Percentiles rank a stretch among this genome's conserved stretches.
phyloP scores from a whole-genome alignment of 768 basidiomycete species.

The Termitomyces sp. region DNA sequence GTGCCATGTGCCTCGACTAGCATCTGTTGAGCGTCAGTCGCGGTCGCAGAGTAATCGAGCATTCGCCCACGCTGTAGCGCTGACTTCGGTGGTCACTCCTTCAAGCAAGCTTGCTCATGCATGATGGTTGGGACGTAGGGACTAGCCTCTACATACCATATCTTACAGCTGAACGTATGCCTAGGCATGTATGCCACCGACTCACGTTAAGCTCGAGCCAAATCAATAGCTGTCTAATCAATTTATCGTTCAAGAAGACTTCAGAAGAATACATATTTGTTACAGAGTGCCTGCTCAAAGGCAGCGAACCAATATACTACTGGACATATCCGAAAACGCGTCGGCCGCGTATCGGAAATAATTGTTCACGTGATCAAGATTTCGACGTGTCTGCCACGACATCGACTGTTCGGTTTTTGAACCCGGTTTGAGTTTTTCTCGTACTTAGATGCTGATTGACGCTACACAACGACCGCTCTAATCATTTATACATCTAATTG shows the following conservation, averaged over 20 bases:
- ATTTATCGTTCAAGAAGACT: too few species aligned
- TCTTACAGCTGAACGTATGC: neutral
- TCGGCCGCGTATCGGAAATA: neutral
- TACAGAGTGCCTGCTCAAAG: neutral
- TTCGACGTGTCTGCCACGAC: constrained; percentile 34
- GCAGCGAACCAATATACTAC: too few species aligned
- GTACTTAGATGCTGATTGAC: constrained; percentile 23
- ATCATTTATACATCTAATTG: constrained; percentile 17
- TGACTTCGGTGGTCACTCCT: neutral
- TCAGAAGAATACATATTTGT: neutral
- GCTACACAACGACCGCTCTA: constrained; percentile 16
- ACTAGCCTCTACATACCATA: too few species aligned
- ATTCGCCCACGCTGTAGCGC: neutral
- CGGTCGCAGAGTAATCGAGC: neutral
- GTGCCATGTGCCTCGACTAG: too few species aligned
- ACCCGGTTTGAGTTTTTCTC: constrained; percentile 2
- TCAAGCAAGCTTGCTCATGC: neutral
- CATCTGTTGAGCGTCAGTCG: neutral
- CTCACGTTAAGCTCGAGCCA: neutral
- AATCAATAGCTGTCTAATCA: neutral
- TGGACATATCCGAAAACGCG: too few species aligned
- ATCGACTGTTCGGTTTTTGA: constrained; percentile 7
- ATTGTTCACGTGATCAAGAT: constrained; percentile 15
- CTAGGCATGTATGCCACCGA: neutral
- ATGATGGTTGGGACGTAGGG: too few species aligned